A percentile compares a stretch with the other conserved stretches of the same genome.
Conservation (phyloP, 805 yeast species). For the Jamesozyma hellenica region DNA sequence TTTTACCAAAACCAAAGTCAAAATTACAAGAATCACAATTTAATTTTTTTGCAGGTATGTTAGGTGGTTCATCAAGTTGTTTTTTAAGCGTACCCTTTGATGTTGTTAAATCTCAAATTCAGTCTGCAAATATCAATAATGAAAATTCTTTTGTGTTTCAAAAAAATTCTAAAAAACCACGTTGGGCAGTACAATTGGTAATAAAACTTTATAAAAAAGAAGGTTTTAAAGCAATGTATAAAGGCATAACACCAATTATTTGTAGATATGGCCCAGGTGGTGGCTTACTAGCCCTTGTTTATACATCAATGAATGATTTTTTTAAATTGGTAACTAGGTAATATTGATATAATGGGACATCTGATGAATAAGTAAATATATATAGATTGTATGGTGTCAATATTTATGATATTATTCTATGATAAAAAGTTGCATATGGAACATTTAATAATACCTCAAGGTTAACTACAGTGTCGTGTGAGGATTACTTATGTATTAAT, state of each 20-base stretch:
- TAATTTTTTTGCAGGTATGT: slow-evolving; percentile 80
- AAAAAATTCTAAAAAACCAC: slow-evolving; percentile 75
- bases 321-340: no score
- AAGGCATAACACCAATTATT: slow-evolving; percentile 93
- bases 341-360: no score
- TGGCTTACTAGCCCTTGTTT: slow-evolving; percentile 43
- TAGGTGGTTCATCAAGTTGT: slow-evolving; percentile 95
- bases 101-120: slow-evolving; percentile 92
- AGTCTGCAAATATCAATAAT: no score
- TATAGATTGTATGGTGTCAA: no score
- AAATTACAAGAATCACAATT: slow-evolving; percentile 65
- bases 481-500: no score
- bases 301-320: no score
- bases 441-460: no score
- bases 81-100: slow-evolving; percentile 89
- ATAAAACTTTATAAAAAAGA: slow-evolving; percentile 57
- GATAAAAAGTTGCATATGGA: no score
- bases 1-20: slow-evolving; percentile 61
- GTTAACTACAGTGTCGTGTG: no score
- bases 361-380: no score
- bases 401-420: no score
- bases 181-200: slow-evolving; percentile 79
- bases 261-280: slow-evolving; percentile 97
- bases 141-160: no score
- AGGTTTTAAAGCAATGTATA: slow-evolving; percentile 80